phyloP scores from a whole-genome alignment of 2,329 filamentous ascomycete genomes.

The Aspergillus hiratsukae region DNA sequence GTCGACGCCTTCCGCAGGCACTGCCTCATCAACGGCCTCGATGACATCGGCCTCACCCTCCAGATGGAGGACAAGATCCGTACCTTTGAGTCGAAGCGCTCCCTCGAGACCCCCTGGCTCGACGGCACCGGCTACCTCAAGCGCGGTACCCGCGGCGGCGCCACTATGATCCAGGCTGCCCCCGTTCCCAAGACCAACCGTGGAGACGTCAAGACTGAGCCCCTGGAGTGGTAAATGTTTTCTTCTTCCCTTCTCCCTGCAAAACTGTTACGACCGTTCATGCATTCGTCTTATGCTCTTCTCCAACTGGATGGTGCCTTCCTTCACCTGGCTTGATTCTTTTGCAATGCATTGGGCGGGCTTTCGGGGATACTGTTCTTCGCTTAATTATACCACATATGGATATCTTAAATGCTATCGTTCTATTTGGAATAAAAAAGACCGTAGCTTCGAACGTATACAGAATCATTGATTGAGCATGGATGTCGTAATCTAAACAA shows the following conservation, averaged over 20 bases:
- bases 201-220: constrained; percentile 77
- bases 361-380: neutral
- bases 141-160: constrained; percentile 47
- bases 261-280: neutral
- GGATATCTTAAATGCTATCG: neutral
- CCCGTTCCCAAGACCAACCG: constrained; percentile 85
- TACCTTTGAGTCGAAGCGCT: constrained; percentile 73
- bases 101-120: constrained; percentile 79
- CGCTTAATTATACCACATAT: neutral
- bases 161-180: constrained; percentile 59
- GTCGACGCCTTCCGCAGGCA: constrained; percentile 93
- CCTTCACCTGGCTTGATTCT: neutral
- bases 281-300: neutral
- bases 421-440: too few relatives aligned
- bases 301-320: neutral
- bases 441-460: too few relatives aligned
- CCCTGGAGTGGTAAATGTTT: constrained; percentile 72
- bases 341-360: neutral
- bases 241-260: neutral
- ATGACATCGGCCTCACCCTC: constrained; percentile 93
- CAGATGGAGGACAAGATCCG: constrained; percentile 86
- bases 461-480: too few relatives aligned
- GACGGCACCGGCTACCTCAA: constrained; percentile 79
- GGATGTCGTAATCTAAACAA: too few relatives aligned
- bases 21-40: constrained; percentile 86